Evolutionary conservation across 1,139 yeast genomes (phyloP), one percentile per base, ranked within the genome.

Genomic region (Suhomyces yuchorum): DNA sequence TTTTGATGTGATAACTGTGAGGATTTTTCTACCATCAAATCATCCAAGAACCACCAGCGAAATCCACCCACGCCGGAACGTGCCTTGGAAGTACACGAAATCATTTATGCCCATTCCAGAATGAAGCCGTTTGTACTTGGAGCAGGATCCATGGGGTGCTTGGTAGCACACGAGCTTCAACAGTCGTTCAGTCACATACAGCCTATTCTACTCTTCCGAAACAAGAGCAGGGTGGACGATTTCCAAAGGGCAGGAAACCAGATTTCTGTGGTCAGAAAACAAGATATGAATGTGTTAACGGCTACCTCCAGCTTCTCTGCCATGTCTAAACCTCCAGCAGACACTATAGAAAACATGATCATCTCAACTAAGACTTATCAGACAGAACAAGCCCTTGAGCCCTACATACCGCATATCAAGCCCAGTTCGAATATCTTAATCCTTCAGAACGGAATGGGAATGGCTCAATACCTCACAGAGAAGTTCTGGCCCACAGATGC

Each of bases 381-480:
- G 36, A 75, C 82, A 0, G 66, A 66, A 14, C 50, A 59, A 3
- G 87, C 87, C 1, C 53, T 87, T 18, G 55, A 60, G 35, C 75
- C 75, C 24, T 76, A 81, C 52, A 55, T 70, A 23, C 68, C 70
- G 2, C 65, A 71, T 38, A 71, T 83, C 39, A 55, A 63, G 18
- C 54, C 67, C 5, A 54, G 66, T 3, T 77, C 92, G 1, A 82
- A 80, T 48, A 65, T 91, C 3, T 56, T 91, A 38, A 66, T 92
- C n/a, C 59, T 91, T 5, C 96, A 91, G 56, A 87, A 88, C 59
- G 96, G 95, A 3, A 73, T 84, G 75, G 96, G 96, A 1, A 74
- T 82, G 39, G 69, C 80, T 3, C 86, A 85, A 14, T 72, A 74
- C 39, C 62, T 90, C 33, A 71, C 73, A 14, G 66, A 70, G 1